These are phyloP conservation scores for Saturnispora zaruensis DNA, from an alignment of 805 yeast genomes.

Conservation along the genomic window DNA sequence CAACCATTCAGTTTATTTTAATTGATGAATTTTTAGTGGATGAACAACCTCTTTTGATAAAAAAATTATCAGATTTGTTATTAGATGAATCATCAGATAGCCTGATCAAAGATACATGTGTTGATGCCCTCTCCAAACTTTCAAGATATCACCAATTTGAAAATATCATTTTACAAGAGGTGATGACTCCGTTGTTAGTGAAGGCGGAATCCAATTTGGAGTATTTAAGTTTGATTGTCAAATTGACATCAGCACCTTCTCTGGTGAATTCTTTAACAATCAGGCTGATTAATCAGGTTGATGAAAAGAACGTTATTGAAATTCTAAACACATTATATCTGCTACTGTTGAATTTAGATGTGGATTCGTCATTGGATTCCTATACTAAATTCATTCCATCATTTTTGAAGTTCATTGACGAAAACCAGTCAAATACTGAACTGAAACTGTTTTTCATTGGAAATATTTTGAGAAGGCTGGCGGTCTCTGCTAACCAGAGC, in stretches of 20 bases:
- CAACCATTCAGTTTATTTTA: constrained; percentile 48
- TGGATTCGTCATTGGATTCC: constrained; percentile 3
- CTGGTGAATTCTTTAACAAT: constrained; percentile 8
- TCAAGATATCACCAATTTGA: constrained; percentile 24
- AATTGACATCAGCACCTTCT: constrained; percentile 7
- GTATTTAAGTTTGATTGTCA: not conserved
- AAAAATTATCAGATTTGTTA: constrained; percentile 55
- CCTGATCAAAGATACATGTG: constrained; percentile 43
- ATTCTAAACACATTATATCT: constrained; percentile 2
- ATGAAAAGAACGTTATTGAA: not conserved
- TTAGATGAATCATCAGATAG: constrained; percentile 37
- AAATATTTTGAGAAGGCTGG: constrained; percentile 3
- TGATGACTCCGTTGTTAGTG: constrained; percentile 2
- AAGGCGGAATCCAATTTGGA: not conserved
- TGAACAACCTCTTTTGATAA: constrained; percentile 33
- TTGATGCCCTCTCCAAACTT: constrained; percentile 45
- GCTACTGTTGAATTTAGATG: not conserved
- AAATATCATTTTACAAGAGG: not conserved
- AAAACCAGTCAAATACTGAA: not conserved
- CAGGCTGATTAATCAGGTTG: constrained; percentile 10
- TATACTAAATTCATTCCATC: constrained; percentile 3
- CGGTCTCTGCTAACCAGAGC: not conserved
- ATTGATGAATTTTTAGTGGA: constrained; percentile 38
- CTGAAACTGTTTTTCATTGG: constrained; percentile 3
- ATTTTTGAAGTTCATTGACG: not conserved